phyloP scores from a whole-genome alignment of 495 filamentous ascomycete species.

The Xylona heveae region DNA sequence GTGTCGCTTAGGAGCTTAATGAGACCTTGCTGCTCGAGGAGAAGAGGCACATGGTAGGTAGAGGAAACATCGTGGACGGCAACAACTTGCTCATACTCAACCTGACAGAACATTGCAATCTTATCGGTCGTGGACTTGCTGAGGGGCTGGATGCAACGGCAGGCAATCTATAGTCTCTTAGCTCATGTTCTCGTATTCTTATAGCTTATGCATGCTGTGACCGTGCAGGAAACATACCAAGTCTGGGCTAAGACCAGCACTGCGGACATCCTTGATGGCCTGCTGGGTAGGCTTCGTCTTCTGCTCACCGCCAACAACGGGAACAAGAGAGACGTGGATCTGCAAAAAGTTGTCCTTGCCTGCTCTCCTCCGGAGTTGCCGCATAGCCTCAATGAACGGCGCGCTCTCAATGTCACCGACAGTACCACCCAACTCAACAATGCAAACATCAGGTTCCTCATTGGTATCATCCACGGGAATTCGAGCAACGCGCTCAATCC shows the following conservation, averaged over 20 bases:
- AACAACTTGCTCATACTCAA: constrained; percentile 60
- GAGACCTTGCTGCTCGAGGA: constrained; percentile 63
- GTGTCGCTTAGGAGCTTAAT: constrained; percentile 34
- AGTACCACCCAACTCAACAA: constrained; percentile 61
- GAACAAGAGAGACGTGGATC: constrained; percentile 69
- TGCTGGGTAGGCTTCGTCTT: constrained; percentile 96
- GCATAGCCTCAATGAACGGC: constrained; percentile 75
- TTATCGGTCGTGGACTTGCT: constrained; percentile 60
- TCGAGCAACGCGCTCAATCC: constrained; percentile 71
- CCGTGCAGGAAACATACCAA: constrained; percentile 27
- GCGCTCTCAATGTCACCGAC: constrained; percentile 82
- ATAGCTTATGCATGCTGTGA: too few species aligned
- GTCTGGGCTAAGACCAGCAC: constrained; percentile 69
- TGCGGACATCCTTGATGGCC: constrained; percentile 62
- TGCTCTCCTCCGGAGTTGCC: constrained; percentile 46
- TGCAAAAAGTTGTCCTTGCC: constrained; percentile 68
- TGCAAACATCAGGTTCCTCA: constrained; percentile 77
- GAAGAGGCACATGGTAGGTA: constrained; percentile 80
- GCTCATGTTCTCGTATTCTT: too few species aligned
- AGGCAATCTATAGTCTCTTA: constrained; percentile 68
- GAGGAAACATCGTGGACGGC: constrained; percentile 69
- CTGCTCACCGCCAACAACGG: constrained; percentile 52
- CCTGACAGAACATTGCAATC: constrained; percentile 71
- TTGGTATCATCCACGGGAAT: constrained; percentile 75
- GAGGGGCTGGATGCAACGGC: constrained; percentile 60